Evolutionary conservation across 148 eudicot genomes (phyloP), one percentile per base, ranked within the genome.

Genomic region (Polygonum aviculare): DNA sequence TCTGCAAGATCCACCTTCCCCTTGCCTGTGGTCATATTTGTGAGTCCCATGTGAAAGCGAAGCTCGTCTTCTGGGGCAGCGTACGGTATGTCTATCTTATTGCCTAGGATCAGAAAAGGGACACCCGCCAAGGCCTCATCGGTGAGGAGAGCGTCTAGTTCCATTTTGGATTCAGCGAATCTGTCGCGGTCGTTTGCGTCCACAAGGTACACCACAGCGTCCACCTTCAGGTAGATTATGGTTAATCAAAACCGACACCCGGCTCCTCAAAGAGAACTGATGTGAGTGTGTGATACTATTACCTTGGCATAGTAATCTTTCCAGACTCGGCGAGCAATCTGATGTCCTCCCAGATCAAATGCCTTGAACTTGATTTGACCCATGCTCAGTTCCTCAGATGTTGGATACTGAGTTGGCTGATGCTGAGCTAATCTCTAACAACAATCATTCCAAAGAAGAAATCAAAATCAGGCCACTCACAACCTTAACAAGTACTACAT

Each of bases 41-140:
- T 75, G 82, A 92, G 78, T 4, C 95, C 97, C 79, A 92, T 65
- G 78, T 84, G 80, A 70, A 84, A 86, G 7, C 88, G 85, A 75
- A 90, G 60, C 88, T 92, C 97, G 1, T 92, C 95, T 82, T 90
- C 95, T 4, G 95, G 88, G 65, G 97, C 97, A 3, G 97, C 97
- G 79, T 88, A 88, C 16, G 94, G 93, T 54, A 90, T 88, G 82
- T 92, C 94, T 1, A 92, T 92, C 86, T 92, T 92, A 84, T 90
- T 92, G 57, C 94, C 97, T 49, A 92, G 79, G 16, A 92, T 86
- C 57, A 92, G 82, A 77, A 92, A 88, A 12, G 97, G 95, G n/a
- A 90, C 97, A 14, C 45, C 85, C 10, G 88, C 95, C 81, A 92
- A 74, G 14, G 93, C 85, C 74, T 92, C 97, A 9, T 92, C 97